Conservation (phyloP, 106 monocot genomes). For the Dioscorea alata region DNA sequence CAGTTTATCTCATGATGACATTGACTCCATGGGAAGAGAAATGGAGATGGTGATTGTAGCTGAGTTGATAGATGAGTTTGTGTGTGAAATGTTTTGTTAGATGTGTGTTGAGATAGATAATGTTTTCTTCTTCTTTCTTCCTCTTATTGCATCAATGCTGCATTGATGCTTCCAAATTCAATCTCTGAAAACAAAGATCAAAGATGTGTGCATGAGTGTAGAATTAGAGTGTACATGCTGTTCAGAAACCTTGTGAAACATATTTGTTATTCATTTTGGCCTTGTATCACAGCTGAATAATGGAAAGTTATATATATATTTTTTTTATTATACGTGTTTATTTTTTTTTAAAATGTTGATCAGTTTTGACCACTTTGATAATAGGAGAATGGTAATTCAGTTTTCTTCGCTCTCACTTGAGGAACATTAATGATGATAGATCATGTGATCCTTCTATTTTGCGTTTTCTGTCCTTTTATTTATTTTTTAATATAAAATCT, state of each 20-base stretch:
- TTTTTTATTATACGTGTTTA: too few species aligned
- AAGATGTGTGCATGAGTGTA: not conserved
- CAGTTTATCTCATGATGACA: conserved; percentile 16
- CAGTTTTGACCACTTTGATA: too few species aligned
- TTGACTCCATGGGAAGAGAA: conserved; percentile 28
- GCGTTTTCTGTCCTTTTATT: too few species aligned
- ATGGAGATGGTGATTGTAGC: conserved; percentile 42
- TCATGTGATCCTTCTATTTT: too few species aligned
- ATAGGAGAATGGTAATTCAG: too few species aligned
- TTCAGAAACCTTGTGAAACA: not conserved
- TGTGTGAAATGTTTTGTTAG: conserved; percentile 22
- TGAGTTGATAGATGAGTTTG: conserved; percentile 50
- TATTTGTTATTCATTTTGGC: not conserved
- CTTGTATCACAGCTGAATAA: not conserved
- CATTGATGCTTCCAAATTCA: too few species aligned
- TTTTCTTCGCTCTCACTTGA: too few species aligned
- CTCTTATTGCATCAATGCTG: not conserved
- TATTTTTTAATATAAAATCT: too few species aligned
- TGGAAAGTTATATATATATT: not conserved
- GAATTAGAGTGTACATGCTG: not conserved
- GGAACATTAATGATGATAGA: too few species aligned
- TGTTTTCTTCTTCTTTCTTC: not conserved
- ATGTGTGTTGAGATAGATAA: not conserved
- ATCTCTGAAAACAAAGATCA: not conserved
- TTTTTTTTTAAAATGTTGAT: too few species aligned